phyloP scores from a whole-genome alignment of 2,329 filamentous ascomycete species.

The Fusarium multiceps region DNA sequence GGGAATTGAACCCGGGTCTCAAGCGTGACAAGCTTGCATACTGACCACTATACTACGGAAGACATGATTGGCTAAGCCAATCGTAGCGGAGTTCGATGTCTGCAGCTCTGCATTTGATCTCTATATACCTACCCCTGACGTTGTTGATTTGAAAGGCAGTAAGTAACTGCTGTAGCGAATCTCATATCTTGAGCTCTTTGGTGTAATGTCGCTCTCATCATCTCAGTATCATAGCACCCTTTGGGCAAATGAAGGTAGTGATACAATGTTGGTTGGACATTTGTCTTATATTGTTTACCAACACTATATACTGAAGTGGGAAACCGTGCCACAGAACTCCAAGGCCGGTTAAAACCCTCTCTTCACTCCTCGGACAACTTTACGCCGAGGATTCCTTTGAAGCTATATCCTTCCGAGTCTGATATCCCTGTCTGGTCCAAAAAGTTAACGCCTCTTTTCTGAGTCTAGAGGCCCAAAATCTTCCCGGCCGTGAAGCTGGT shows the following conservation, averaged over 20 bases:
- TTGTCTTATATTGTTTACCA: too few relatives aligned
- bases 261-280: too few relatives aligned
- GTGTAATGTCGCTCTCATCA: too few relatives aligned
- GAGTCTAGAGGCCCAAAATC: neutral
- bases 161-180: too few relatives aligned
- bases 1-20: too few relatives aligned
- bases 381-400: neutral
- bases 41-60: conserved; percentile 39
- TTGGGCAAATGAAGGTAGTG: too few relatives aligned
- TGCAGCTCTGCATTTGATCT: neutral
- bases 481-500: neutral
- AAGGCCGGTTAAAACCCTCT: neutral
- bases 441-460: neutral
- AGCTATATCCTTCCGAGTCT: neutral
- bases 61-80: conserved; percentile 6
- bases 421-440: neutral
- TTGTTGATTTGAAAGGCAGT: too few relatives aligned
- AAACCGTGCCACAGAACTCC: neutral
- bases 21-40: conserved; percentile 29
- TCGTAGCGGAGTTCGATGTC: neutral
- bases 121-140: neutral
- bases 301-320: neutral
- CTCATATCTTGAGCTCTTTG: too few relatives aligned
- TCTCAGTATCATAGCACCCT: too few relatives aligned
- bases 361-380: neutral